Percentiles rank a stretch among this genome's conserved stretches.
These are phyloP conservation scores for Thielaviopsis populi DNA, from an alignment of 2,329 filamentous ascomycete genomes.

Conservation along the genomic window DNA sequence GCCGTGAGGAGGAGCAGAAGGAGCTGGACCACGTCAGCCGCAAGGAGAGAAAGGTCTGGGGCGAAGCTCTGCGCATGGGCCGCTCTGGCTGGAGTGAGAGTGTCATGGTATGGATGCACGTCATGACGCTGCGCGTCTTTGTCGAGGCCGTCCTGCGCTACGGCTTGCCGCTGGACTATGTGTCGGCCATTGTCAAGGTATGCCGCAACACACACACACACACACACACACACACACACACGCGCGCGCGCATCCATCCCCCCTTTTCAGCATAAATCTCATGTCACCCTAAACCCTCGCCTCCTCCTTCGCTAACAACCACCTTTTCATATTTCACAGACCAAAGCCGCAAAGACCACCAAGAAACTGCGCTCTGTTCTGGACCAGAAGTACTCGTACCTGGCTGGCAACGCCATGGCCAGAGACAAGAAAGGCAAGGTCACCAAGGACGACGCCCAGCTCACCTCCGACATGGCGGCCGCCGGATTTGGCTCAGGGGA, in stretches of 20 bases:
- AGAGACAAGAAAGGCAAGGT: slow-evolving; percentile 86
- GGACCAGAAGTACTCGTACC: slow-evolving; percentile 74
- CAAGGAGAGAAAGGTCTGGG: slow-evolving; percentile 85
- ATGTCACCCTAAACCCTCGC: background rate
- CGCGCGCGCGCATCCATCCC: too few relatives aligned
- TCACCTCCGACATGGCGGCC: slow-evolving; percentile 71
- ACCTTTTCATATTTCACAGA: background rate
- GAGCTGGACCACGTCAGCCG: slow-evolving; percentile 69
- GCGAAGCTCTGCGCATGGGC: slow-evolving; percentile 73
- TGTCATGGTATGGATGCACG: slow-evolving; percentile 92
- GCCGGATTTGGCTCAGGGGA: slow-evolving; percentile 53
- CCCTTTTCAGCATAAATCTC: too few relatives aligned
- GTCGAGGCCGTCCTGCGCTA: slow-evolving; percentile 97
- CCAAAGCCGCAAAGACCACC: slow-evolving; percentile 51
- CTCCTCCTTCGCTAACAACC: background rate
- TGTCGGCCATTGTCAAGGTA: slow-evolving; percentile 74
- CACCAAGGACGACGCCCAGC: slow-evolving; percentile 70
- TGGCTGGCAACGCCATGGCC: slow-evolving; percentile 87
- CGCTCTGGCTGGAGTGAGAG: slow-evolving; percentile 91
- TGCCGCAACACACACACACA: slow-evolving; percentile 21
- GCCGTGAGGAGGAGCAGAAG: slow-evolving; percentile 72
- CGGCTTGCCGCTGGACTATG: slow-evolving; percentile 78
- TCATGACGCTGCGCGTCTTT: slow-evolving; percentile 80
- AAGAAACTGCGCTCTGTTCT: slow-evolving; percentile 68
- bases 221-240: too few relatives aligned